Evolutionary conservation across 345 rosid species (phyloP).

Genomic region (Populus deltoides): DNA sequence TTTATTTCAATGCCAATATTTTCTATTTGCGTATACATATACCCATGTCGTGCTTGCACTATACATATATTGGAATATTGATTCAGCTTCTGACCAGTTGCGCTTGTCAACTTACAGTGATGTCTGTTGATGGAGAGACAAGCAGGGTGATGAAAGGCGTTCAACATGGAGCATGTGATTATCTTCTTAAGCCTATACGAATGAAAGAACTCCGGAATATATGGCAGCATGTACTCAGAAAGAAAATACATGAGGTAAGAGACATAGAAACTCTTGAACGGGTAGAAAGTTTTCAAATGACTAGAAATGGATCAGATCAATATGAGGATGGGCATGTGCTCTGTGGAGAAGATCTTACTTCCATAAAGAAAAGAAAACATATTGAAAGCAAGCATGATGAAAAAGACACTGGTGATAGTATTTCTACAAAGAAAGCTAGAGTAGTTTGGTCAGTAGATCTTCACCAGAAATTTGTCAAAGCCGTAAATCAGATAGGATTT

Average conservation of each 20-base stretch:
- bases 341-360: conserved; percentile 57
- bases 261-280: conserved; percentile 64
- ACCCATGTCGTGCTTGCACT: background rate
- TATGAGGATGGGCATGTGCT: conserved; percentile 46
- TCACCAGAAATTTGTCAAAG: conserved; percentile 94
- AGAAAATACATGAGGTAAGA: conserved; percentile 74
- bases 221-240: conserved; percentile 94
- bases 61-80: background rate
- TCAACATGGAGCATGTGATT: conserved; percentile 95
- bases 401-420: conserved; percentile 43
- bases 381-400: conserved; percentile 60
- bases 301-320: conserved; percentile 47
- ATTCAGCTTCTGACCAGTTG: conserved; percentile 21
- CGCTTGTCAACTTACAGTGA: conserved; percentile 52
- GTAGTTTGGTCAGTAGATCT: conserved; percentile 92
- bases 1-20: conserved; percentile 17
- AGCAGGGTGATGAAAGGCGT: conserved; percentile 93
- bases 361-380: conserved; percentile 61
- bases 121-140: conserved; percentile 96
- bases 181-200: conserved; percentile 90
- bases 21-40: background rate
- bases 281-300: conserved; percentile 47
- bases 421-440: conserved; percentile 79
- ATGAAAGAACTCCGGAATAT: conserved; percentile 97
- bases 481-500: conserved; percentile 86